phyloP scores from a whole-genome alignment of 2,329 filamentous ascomycete genomes.

The Xylaria sp. region DNA sequence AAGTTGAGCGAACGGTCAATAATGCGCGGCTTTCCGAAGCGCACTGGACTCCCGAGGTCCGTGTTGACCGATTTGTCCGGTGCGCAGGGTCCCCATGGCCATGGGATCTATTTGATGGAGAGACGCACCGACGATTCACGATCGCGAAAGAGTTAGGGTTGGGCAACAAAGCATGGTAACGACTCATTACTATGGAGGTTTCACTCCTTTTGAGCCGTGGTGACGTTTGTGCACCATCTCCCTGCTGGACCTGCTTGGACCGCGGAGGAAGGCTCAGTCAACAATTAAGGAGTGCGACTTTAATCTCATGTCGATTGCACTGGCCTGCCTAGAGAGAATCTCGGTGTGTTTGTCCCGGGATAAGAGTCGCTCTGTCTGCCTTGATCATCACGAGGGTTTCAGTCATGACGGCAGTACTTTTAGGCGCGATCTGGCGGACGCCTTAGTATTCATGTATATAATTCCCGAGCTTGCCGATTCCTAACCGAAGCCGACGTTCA shows the following conservation, averaged over 20 bases:
- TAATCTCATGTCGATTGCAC: no score
- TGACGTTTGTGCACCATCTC: no score
- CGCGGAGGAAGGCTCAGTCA: no score
- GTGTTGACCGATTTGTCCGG: background rate
- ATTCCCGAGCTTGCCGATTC: background rate
- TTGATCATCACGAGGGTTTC: background rate
- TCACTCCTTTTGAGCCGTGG: background rate
- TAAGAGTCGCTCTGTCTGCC: no score
- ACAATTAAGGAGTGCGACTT: no score
- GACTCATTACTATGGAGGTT: background rate
- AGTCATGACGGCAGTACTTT: background rate
- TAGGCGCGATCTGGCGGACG: background rate
- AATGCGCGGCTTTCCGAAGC: background rate
- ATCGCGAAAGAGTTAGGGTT: background rate
- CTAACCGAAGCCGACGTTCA: background rate
- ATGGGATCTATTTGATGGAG: background rate
- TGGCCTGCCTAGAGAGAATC: background rate
- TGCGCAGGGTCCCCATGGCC: background rate
- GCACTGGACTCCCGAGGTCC: background rate
- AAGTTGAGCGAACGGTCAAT: background rate
- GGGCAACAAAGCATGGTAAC: background rate
- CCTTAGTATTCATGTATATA: background rate
- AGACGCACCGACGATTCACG: background rate
- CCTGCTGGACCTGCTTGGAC: no score
- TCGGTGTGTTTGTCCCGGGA: background rate